A percentile compares a stretch with the other conserved stretches of the same genome.
These are phyloP conservation scores for Priceomyces castillae DNA, from an alignment of 805 yeast genomes.

Conservation along the genomic window DNA sequence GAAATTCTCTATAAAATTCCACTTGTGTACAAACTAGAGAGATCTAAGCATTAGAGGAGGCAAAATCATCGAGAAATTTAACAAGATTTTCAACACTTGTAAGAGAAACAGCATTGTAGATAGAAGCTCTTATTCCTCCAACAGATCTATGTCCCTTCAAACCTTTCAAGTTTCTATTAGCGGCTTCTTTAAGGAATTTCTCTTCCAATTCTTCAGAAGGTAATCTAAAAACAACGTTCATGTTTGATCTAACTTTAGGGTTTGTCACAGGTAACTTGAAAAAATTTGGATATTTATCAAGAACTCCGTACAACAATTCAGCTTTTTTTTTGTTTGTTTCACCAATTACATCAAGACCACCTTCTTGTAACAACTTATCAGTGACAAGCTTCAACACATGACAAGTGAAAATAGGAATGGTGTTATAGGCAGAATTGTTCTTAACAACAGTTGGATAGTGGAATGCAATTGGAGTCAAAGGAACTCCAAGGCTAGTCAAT, in stretches of 20 bases:
- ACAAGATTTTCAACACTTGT: conserved; percentile 58
- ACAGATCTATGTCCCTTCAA: conserved; percentile 95
- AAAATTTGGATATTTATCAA: conserved; percentile 64
- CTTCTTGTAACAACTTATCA: conserved; percentile 55
- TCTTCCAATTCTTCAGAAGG: conserved; percentile 62
- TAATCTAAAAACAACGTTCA: conserved; percentile 91
- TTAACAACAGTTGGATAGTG: conserved; percentile 82
- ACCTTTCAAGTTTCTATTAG: conserved; percentile 59
- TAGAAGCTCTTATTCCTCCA: conserved; percentile 93
- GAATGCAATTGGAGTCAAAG: conserved; percentile 84
- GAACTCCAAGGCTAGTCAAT: conserved; percentile 58
- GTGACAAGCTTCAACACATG: conserved; percentile 82
- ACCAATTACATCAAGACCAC: conserved; percentile 71
- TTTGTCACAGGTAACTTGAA: conserved; percentile 66
- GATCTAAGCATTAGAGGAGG: conserved; percentile 14
- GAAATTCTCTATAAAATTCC: too few relatives aligned
- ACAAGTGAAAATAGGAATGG: conserved; percentile 90
- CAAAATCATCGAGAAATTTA: conserved; percentile 60
- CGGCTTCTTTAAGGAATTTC: conserved; percentile 68
- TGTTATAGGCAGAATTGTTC: conserved; percentile 92
- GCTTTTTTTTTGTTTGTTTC: conserved; percentile 56
- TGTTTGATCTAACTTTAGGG: conserved; percentile 63
- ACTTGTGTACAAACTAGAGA: too few relatives aligned
- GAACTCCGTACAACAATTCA: conserved; percentile 59
- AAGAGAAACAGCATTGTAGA: conserved; percentile 80